Evolutionary conservation across 2,329 filamentous ascomycete genomes (phyloP).

Genomic region (Aspergillus ochraceoroseus): DNA sequence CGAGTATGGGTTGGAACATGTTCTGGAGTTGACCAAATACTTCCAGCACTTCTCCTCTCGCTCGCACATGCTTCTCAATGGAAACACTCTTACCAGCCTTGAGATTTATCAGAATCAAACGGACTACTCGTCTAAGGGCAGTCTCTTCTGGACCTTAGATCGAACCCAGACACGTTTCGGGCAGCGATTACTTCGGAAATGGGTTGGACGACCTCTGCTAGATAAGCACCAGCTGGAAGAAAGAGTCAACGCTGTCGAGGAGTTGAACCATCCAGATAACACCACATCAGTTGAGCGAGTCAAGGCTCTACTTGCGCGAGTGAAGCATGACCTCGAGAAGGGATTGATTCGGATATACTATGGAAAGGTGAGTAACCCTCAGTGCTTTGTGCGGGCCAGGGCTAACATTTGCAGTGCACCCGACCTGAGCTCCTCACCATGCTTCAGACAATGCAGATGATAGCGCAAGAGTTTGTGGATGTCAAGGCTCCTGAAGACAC

Average conservation of each 20-base stretch:
- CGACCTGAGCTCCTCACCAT: slow-evolving; percentile 80
- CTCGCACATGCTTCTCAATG: slow-evolving; percentile 93
- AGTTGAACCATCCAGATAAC: slow-evolving; percentile 66
- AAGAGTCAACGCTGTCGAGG: slow-evolving; percentile 77
- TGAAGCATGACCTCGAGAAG: slow-evolving; percentile 80
- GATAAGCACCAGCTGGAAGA: slow-evolving; percentile 70
- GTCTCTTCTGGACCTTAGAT: slow-evolving; percentile 91
- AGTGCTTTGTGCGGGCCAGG: not conserved
- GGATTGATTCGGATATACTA: slow-evolving; percentile 95
- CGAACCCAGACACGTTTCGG: slow-evolving; percentile 88
- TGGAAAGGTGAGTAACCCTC: slow-evolving; percentile 58
- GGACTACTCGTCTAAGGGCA: slow-evolving; percentile 77
- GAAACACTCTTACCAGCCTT: slow-evolving; percentile 86
- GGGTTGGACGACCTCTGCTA: slow-evolving; percentile 86
- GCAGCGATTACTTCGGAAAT: slow-evolving; percentile 80
- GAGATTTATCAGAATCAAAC: slow-evolving; percentile 96
- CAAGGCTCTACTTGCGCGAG: slow-evolving; percentile 63
- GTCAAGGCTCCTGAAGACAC: slow-evolving; percentile 61
- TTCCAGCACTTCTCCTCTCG: slow-evolving; percentile 92
- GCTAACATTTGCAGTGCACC: slow-evolving; percentile 55
- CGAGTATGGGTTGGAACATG: slow-evolving; percentile 89
- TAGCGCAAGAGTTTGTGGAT: slow-evolving; percentile 69
- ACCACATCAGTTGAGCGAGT: slow-evolving; percentile 67
- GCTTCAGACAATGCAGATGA: slow-evolving; percentile 76
- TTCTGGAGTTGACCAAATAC: slow-evolving; percentile 94